A percentile compares a stretch with the other conserved stretches of the same genome.
These are phyloP conservation scores for Withania somnifera DNA, from an alignment of 305 asterid genomes.

Conservation along the genomic window DNA sequence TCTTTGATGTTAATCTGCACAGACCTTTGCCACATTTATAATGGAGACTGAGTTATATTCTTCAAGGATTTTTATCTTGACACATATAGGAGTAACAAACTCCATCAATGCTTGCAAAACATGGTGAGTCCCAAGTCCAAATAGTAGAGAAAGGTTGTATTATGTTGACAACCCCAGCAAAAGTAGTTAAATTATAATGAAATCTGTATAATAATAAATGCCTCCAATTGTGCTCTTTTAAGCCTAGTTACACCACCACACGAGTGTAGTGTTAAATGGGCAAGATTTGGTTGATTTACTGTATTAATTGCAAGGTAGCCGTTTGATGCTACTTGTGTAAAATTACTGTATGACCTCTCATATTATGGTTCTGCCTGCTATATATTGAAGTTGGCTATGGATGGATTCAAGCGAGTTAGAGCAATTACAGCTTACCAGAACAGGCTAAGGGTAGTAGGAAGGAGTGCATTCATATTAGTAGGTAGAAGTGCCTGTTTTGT, in stretches of 20 bases:
- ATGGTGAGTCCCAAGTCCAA: neutral
- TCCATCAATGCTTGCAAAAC: neutral
- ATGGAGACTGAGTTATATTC: neutral
- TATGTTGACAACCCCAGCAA: neutral
- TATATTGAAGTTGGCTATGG: too few relatives aligned
- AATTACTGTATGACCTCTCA: neutral
- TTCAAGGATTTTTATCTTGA: neutral
- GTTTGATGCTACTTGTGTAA: neutral
- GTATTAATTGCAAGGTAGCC: neutral
- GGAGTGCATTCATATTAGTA: too few relatives aligned
- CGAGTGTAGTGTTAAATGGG: neutral
- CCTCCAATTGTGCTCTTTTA: neutral
- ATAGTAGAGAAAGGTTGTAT: neutral
- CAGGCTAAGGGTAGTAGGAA: too few relatives aligned
- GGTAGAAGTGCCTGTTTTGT: too few relatives aligned
- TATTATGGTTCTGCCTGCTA: neutral
- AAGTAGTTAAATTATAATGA: neutral
- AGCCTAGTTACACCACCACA: neutral
- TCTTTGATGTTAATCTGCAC: neutral
- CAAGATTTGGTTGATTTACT: neutral
- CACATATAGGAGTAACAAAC: neutral
- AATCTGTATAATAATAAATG: neutral
- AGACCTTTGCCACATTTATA: neutral
- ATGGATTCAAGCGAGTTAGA: too few relatives aligned
- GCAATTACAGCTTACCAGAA: too few relatives aligned